A percentile compares a stretch with the other conserved stretches of the same genome.
Conservation (phyloP, 148 eudicot genomes). For the Fagopyrum tataricum region DNA sequence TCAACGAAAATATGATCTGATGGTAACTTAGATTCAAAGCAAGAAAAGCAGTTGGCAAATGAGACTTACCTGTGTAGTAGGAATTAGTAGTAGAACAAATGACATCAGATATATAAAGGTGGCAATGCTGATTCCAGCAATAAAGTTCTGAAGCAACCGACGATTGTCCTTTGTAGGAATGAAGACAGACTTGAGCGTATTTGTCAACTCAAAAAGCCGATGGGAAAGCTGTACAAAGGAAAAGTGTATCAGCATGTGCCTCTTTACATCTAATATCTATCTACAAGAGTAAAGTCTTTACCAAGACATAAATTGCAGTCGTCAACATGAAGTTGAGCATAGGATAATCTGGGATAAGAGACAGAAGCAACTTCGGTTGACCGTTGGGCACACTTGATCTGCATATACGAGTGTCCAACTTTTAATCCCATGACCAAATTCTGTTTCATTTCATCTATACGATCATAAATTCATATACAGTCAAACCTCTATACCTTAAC, state of each 20-base stretch:
- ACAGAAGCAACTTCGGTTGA: slow-evolving; percentile 92
- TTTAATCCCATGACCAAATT: neutral
- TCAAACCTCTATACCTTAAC: neutral
- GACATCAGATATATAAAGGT: slow-evolving; percentile 51
- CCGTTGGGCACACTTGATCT: slow-evolving; percentile 86
- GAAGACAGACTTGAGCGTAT: slow-evolving; percentile 61
- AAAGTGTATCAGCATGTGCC: neutral
- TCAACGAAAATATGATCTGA: no score
- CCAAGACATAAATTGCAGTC: slow-evolving; percentile 77
- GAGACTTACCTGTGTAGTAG: slow-evolving; percentile 48
- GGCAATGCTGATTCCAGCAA: slow-evolving; percentile 72
- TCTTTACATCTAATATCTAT: neutral
- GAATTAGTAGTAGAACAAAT: slow-evolving; percentile 64
- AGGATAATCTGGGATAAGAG: slow-evolving; percentile 79
- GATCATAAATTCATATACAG: neutral
- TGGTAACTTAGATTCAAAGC: neutral
- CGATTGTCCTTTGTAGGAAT: slow-evolving; percentile 73
- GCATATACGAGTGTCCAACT: slow-evolving; percentile 15
- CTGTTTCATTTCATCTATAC: neutral
- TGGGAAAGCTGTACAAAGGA: slow-evolving; percentile 56
- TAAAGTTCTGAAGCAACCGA: slow-evolving; percentile 56
- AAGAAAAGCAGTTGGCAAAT: neutral
- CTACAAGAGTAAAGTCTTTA: slow-evolving; percentile 19
- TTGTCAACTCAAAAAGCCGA: slow-evolving; percentile 83
- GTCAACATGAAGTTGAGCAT: slow-evolving; percentile 93